These are phyloP conservation scores for Paecilomyces sp. DNA, from an alignment of 2,329 filamentous ascomycete species.

Conservation along the genomic window DNA sequence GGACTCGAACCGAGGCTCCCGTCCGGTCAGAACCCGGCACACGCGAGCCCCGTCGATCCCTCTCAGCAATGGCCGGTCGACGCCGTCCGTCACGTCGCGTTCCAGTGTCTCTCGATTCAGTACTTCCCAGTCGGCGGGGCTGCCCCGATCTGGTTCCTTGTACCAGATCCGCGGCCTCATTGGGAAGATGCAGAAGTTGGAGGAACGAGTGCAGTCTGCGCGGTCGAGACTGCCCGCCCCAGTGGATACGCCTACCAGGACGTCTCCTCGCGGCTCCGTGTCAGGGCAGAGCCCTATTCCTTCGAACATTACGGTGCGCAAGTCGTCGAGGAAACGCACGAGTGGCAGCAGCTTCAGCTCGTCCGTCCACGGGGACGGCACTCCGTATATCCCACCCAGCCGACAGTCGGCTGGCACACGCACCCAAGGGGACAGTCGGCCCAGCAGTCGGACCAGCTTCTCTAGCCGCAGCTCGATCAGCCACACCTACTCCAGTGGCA, in stretches of 20 bases:
- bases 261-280: conserved; percentile 62
- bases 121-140: conserved; percentile 18
- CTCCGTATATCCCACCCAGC: conserved; percentile 26
- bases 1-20: conserved; percentile 46
- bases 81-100: conserved; percentile 36
- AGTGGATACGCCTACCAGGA: conserved; percentile 66
- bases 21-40: conserved; percentile 44
- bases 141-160: conserved; percentile 64
- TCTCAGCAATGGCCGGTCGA: conserved; percentile 39
- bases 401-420: conserved; percentile 44
- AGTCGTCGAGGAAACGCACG: conserved; percentile 31
- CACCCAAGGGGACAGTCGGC: conserved; percentile 50
- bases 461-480: conserved; percentile 38
- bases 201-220: conserved; percentile 84
- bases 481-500: conserved; percentile 28
- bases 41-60: conserved; percentile 54
- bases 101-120: conserved; percentile 22
- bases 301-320: conserved; percentile 50
- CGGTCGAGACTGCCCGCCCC: conserved; percentile 87
- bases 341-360: conserved; percentile 37
- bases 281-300: conserved; percentile 44
- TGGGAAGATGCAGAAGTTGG: conserved; percentile 93
- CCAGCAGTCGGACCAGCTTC: conserved; percentile 65
- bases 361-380: conserved; percentile 28
- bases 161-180: conserved; percentile 90